Evolutionary conservation across 495 filamentous ascomycete species (phyloP), one percentile per base, ranked within the genome.

Genomic region (Penicillium soppii): DNA sequence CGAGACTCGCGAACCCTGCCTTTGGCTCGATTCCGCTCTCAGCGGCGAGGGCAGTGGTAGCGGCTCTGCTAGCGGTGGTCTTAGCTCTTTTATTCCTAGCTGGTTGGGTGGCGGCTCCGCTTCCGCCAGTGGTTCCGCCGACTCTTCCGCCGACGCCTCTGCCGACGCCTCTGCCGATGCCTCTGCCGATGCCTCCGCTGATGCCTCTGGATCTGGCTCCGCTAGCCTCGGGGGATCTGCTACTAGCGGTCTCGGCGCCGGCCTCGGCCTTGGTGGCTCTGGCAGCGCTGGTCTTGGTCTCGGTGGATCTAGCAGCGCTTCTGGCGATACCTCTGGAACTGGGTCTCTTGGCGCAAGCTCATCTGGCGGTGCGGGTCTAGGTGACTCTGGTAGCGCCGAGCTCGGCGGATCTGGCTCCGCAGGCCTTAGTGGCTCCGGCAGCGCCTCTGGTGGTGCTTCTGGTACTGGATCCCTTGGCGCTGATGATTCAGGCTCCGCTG

Each of bases 1-100:
- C 4, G 48, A 57, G 36, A 44, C 54, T 4, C 54, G 54, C 27
- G 52, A 57, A 43, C 54, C 54, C 26, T 52, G 48, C 15, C 43
- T 57, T 9, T 42, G 29, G 27, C 53, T 50, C 39, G 39, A 49
- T 32, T 38, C 39, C 19, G n/a, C 43, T 10, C 15, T 20, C 1
- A 16, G 29, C n/a, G 42, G 50, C 9, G 30, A 42, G 19, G 53
- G 42, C 20, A 41, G 26, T 15, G 2, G 45, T 12, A 39, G 54
- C 29, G 29, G 29, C 10, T 32, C 29, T 32, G 29, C 25, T 27
- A 9, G 9, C 4, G 25, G 29, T 20, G 32, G 19, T 10, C 13
- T 45, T 37, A 21, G 39, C 16, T 42, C 37, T 15, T 27, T 45
- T 27, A 32, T 50, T 16, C 39, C 39, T 4, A 29, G 47, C 21